Base-by-base conservation (phyloP, 352 stramenopile genomes). In the Phytophthora hybrid region DNA sequence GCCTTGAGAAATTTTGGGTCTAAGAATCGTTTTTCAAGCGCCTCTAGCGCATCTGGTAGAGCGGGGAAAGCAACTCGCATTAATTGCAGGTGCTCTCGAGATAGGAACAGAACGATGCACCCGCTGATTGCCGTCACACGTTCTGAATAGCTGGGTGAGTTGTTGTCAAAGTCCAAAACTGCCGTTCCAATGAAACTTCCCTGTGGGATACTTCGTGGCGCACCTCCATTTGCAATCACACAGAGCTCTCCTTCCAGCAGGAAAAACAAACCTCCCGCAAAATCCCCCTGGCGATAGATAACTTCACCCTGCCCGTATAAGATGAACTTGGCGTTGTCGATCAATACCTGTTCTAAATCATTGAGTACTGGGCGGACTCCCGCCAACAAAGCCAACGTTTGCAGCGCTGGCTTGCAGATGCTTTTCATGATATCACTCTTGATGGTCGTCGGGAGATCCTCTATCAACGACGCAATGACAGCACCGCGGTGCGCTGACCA, bases 401-500 rank as follows among this genome's bases (percentile, higher is more conserved):
- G 83, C 2, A 94, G 52, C 4, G 74, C 84, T 4, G 85, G 82
- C 18, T 83, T 72, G 52, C 85, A 94, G 31, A 94, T 85, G 37
- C 79, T 93, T 21, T 79, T 75, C 52, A 88, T 75, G 9, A 94
- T 89, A 4, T 92, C 82, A 21, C 58, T 74, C 63, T 90, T 89
- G 53, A 94, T 91, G 2, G 71, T 76, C 29, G 81, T 78, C 14
- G 87, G 85, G 5, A 94, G 70, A 18, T 94, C 80, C 18, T 80
- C 79, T 0, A 94, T 32, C 13, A 93, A 66, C 23, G 87, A 77
- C 9, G 76, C 78, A 57, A 93, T 91, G 10, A 92, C 69, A 8
- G 84, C 83, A 1, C 87, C 87, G 32, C 83, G 84, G 49, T 93
- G 87, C 0, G 82, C 80, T 10, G 82, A 92, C 87, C 87, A 93